Conservation (phyloP, 257 asterid genomes). For the Linderniella brevidens region DNA sequence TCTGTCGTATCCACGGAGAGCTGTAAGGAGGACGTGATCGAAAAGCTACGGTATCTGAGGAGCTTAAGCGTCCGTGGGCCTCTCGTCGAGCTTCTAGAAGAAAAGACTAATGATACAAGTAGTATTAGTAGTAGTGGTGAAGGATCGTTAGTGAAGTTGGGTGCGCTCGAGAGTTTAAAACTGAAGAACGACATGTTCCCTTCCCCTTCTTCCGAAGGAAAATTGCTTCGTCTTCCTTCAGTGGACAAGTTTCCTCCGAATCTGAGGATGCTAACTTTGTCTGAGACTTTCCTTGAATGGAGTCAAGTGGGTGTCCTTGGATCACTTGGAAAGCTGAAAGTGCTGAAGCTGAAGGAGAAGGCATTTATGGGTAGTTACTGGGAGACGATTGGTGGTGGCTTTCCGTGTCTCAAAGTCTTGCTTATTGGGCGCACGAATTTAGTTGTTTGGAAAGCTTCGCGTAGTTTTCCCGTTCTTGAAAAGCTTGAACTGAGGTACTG, state of each 20-base stretch:
- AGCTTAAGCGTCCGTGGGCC: conserved; percentile 39
- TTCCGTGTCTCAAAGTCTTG: conserved; percentile 14
- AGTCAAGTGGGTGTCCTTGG: conserved; percentile 15
- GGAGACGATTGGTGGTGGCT: conserved; percentile 15
- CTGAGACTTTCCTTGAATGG: conserved; percentile 22
- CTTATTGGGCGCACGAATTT: conserved; percentile 16
- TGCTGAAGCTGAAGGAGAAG: conserved; percentile 21
- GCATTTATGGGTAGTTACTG: conserved; percentile 17
- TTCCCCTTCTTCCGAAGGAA: conserved; percentile 15
- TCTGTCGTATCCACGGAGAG: conserved; percentile 30
- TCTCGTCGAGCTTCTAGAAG: conserved; percentile 17
- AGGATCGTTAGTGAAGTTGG: conserved; percentile 12
- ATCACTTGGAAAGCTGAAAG: conserved; percentile 14
- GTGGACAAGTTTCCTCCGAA: conserved; percentile 23
- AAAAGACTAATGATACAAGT: neutral
- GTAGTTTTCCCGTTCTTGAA: conserved; percentile 12
- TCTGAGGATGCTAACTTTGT: conserved; percentile 16
- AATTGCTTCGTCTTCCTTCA: conserved; percentile 18
- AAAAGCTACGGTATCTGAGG: conserved; percentile 24
- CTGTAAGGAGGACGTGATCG: conserved; percentile 25
- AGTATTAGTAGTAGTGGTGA: no score
- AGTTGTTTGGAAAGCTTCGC: conserved; percentile 11
- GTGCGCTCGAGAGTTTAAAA: conserved; percentile 29
- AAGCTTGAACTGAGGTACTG: conserved; percentile 21
- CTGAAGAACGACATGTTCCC: conserved; percentile 17